A percentile compares a stretch with the other conserved stretches of the same genome.
Evolutionary conservation across 768 basidiomycete species (phyloP).

Genomic region (Lyophyllum shimeji): DNA sequence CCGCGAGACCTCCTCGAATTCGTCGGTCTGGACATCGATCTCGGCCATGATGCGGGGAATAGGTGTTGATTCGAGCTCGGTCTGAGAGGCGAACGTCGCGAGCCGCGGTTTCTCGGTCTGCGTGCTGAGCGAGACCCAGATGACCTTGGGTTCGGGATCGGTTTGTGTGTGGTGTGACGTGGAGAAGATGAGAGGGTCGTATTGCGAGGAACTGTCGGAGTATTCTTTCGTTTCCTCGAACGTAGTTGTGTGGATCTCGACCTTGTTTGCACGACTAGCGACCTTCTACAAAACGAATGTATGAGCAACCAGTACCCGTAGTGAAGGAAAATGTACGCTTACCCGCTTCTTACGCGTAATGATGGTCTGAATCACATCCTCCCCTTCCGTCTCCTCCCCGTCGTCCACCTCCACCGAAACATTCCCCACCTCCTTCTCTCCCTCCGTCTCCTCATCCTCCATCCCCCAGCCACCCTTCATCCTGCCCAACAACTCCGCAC

Average conservation of each 20-base stretch:
- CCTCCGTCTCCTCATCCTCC: constrained; percentile 37
- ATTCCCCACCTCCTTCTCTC: constrained; percentile 31
- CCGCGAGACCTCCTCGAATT: constrained; percentile 36
- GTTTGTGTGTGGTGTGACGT: constrained; percentile 56
- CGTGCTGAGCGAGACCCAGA: constrained; percentile 44
- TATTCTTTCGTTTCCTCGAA: constrained; percentile 74
- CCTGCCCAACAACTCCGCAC: constrained; percentile 68
- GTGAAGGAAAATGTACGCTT: constrained; percentile 18
- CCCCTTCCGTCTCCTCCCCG: constrained; percentile 60
- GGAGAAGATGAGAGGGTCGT: constrained; percentile 57
- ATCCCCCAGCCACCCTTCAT: constrained; percentile 47
- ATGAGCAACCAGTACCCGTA: constrained; percentile 6
- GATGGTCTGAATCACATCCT: constrained; percentile 84
- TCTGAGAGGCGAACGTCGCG: constrained; percentile 27
- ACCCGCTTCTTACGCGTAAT: constrained; percentile 84
- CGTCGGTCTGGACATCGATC: constrained; percentile 69
- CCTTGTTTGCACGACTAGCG: constrained; percentile 54
- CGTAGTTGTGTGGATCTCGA: constrained; percentile 38
- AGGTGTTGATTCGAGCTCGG: constrained; percentile 33
- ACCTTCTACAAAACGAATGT: constrained; percentile 53
- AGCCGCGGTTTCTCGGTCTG: constrained; percentile 53
- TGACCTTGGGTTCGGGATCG: constrained; percentile 51
- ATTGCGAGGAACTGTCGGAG: constrained; percentile 70
- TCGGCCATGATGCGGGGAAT: constrained; percentile 42
- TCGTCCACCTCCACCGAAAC: constrained; percentile 38